Evolutionary conservation across 345 rosid genomes (phyloP), one percentile per base, ranked within the genome.

Genomic region (Conringia planisiliqua): DNA sequence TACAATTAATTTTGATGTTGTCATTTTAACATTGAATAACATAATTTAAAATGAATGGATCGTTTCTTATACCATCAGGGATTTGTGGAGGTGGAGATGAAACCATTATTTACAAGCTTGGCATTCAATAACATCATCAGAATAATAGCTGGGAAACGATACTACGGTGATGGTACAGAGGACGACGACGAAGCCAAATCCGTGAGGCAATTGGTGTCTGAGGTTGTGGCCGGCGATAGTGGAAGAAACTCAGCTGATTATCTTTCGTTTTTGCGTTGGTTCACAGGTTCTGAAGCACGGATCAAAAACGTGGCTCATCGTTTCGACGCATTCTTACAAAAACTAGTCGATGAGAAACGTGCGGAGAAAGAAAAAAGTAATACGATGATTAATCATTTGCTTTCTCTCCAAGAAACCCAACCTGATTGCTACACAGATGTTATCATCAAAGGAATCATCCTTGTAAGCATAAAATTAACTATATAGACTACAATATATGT

Each of bases 361-460:
- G 56, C 4, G 3, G 70, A 73, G 2, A 67, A 73, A 57, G 68
- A 8, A 10, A 42, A 47, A 13, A 54, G 57, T 10, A 51, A 80
- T 30, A 79, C 84, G 1, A 82, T 85, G 85, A 82, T 89, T 26
- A 68, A 75, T 62, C 88, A 81, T 33, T 67, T 86, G 56, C 85
- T 86, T 35, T 26, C 81, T 62, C 57, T 84, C 55, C 89, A 87
- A 61, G 67, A 86, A 61, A 77, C 83, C 7, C 69, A 89, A 20
- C 87, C 89, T 4, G 77, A 77, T 3, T 65, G 67, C 29, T 84
- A 82, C 26, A 79, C 88, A 0, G 88, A 88, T 57, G 74, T 83
- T 24, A 75, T 83, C 62, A 83, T 86, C 74, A 88, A 86, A 79
- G 88, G 83, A n/a, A 66, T 88, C 58, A 66, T 66, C 7, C 52